phyloP scores from a whole-genome alignment of 768 basidiomycete species.

The Scleroderma bovista region DNA sequence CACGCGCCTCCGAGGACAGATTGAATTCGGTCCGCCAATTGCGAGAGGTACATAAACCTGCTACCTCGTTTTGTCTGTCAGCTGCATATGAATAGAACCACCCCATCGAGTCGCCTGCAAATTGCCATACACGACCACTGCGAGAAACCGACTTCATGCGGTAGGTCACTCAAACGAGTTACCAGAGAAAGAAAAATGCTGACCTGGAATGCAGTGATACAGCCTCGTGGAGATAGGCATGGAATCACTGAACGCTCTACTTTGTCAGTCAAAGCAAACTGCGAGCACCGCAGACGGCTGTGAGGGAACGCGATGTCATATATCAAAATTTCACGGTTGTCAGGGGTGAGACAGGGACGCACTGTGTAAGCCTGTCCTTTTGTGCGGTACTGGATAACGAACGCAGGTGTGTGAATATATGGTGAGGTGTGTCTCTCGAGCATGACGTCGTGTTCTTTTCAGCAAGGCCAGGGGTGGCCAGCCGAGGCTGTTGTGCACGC shows the following conservation, averaged over 20 bases:
- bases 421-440: not conserved
- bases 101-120: slow-evolving; percentile 49
- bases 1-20: slow-evolving; percentile 25
- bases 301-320: not conserved
- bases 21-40: slow-evolving; percentile 41
- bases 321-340: not conserved
- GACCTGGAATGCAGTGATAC: slow-evolving; percentile 46
- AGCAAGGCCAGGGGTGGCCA: not conserved
- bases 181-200: slow-evolving; percentile 5
- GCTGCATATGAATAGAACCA: slow-evolving; percentile 40
- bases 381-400: slow-evolving; percentile 9
- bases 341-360: slow-evolving; percentile 1
- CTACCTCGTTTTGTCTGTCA: slow-evolving; percentile 5
- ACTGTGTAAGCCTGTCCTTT: slow-evolving; percentile 26
- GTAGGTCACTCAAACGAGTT: not conserved
- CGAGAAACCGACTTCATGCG: slow-evolving; percentile 29
- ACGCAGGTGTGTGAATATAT: slow-evolving; percentile 11
- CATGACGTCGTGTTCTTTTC: not conserved
- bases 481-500: slow-evolving; percentile 1
- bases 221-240: slow-evolving; percentile 24
- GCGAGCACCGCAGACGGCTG: slow-evolving; percentile 39
- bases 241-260: slow-evolving; percentile 25
- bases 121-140: slow-evolving; percentile 29
- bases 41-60: slow-evolving; percentile 5
- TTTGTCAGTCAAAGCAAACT: slow-evolving; percentile 35